phyloP scores from a whole-genome alignment of 495 filamentous ascomycete genomes.

The Hypoxylon crocopeplum region DNA sequence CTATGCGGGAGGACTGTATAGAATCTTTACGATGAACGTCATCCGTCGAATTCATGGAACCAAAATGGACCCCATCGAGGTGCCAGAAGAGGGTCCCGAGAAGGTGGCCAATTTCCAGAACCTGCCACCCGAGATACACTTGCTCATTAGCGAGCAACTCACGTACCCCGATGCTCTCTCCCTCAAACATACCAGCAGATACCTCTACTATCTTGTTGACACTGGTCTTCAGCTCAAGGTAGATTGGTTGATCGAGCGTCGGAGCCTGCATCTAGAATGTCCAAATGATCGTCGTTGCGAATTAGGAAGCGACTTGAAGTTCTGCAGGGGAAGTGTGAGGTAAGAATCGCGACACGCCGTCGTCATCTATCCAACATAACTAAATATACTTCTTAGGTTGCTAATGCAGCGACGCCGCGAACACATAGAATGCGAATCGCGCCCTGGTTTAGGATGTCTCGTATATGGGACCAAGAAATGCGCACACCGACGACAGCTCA shows the following conservation, averaged over 20 bases:
- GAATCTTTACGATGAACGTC: slow-evolving; percentile 1
- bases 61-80: not conserved
- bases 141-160: slow-evolving; percentile 57
- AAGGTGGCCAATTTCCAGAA: slow-evolving; percentile 1
- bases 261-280: slow-evolving; percentile 57
- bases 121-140: slow-evolving; percentile 70
- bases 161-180: slow-evolving; percentile 65
- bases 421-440: slow-evolving; percentile 60
- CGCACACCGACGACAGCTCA: slow-evolving; percentile 41
- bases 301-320: slow-evolving; percentile 57
- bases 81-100: not conserved
- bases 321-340: slow-evolving; percentile 60
- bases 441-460: slow-evolving; percentile 58
- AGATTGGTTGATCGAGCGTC: slow-evolving; percentile 69
- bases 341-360: slow-evolving; percentile 34
- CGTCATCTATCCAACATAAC: not conserved
- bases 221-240: slow-evolving; percentile 71
- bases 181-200: slow-evolving; percentile 67
- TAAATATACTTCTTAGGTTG: slow-evolving; percentile 40
- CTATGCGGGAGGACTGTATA: not conserved
- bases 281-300: slow-evolving; percentile 57
- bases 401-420: slow-evolving; percentile 61
- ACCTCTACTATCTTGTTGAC: slow-evolving; percentile 69
- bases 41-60: not conserved
- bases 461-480: slow-evolving; percentile 57